phyloP scores from a whole-genome alignment of 2,329 filamentous ascomycete species.

The Colletotrichum paranaense region DNA sequence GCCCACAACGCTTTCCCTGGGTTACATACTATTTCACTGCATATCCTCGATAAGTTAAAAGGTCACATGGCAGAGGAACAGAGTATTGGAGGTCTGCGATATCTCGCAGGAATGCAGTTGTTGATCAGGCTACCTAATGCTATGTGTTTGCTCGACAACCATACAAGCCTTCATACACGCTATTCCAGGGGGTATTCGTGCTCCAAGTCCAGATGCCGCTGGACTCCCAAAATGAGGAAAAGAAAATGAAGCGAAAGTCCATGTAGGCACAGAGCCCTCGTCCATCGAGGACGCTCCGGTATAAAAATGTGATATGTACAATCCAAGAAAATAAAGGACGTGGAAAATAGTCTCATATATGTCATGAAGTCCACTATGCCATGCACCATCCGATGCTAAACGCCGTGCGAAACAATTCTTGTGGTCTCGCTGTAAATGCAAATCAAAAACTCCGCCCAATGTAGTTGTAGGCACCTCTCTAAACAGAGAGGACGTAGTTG shows the following conservation, averaged over 20 bases:
- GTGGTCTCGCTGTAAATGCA: constrained; percentile 21
- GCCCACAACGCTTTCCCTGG: no score
- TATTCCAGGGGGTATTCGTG: constrained; percentile 36
- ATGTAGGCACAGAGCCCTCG: constrained; percentile 17
- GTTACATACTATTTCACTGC: no score
- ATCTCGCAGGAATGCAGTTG: constrained; percentile 36
- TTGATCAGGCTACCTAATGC: constrained; percentile 36
- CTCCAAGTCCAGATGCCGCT: constrained; percentile 29
- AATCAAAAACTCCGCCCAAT: constrained; percentile 9
- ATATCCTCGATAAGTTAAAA: not conserved
- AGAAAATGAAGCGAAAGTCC: constrained; percentile 29
- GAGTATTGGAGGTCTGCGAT: constrained; percentile 30
- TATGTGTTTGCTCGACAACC: constrained; percentile 35
- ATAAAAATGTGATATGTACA: constrained; percentile 34
- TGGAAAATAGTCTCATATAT: constrained; percentile 37
- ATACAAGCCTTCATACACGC: constrained; percentile 34
- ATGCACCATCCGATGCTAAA: constrained; percentile 33
- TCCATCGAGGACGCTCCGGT: constrained; percentile 7
- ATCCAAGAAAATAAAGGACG: constrained; percentile 24
- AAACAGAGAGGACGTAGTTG: constrained; percentile 83
- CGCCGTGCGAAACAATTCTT: constrained; percentile 26
- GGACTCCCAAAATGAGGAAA: constrained; percentile 11
- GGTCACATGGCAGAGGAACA: not conserved
- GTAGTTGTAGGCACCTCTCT: constrained; percentile 35
- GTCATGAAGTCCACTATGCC: constrained; percentile 38